phyloP scores from a whole-genome alignment of 768 basidiomycete species.

The Tremella yokohamensis region DNA sequence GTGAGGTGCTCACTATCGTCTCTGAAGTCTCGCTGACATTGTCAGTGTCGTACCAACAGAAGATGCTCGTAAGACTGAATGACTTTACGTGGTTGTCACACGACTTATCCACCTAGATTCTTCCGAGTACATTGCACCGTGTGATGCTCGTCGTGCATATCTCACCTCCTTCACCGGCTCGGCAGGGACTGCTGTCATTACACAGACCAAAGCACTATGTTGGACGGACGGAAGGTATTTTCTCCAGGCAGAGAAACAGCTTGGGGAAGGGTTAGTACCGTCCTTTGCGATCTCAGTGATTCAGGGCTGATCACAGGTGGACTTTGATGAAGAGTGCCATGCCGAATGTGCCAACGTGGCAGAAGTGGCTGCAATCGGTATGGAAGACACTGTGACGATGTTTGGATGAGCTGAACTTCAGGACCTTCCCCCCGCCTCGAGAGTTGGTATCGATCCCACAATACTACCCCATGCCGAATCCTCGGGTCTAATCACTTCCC shows the following conservation, averaged over 20 bases:
- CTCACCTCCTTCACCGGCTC: conserved; percentile 94
- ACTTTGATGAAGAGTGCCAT: conserved; percentile 87
- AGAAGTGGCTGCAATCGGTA: conserved; percentile 29
- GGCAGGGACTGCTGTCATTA: conserved; percentile 82
- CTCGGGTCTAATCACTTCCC: conserved; percentile 59
- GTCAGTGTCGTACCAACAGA: conserved; percentile 76
- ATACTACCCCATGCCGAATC: conserved; percentile 54
- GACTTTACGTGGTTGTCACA: background rate
- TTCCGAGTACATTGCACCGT: conserved; percentile 82
- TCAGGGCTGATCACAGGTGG: conserved; percentile 65
- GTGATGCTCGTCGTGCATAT: conserved; percentile 77
- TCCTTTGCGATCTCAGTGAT: background rate
- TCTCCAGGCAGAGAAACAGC: conserved; percentile 82
- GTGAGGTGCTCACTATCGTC: conserved; percentile 33
- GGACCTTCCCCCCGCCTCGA: conserved; percentile 16
- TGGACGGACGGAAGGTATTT: conserved; percentile 98
- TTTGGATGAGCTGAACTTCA: background rate
- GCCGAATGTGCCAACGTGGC: conserved; percentile 57
- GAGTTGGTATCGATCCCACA: conserved; percentile 27
- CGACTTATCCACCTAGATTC: conserved; percentile 57
- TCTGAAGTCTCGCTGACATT: background rate
- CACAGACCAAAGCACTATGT: conserved; percentile 65
- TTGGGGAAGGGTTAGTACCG: conserved; percentile 58
- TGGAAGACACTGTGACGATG: background rate
- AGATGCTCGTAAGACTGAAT: conserved; percentile 69